These are phyloP conservation scores for Botrytis medusae DNA, from an alignment of 2,329 filamentous ascomycete genomes.

Conservation along the genomic window DNA sequence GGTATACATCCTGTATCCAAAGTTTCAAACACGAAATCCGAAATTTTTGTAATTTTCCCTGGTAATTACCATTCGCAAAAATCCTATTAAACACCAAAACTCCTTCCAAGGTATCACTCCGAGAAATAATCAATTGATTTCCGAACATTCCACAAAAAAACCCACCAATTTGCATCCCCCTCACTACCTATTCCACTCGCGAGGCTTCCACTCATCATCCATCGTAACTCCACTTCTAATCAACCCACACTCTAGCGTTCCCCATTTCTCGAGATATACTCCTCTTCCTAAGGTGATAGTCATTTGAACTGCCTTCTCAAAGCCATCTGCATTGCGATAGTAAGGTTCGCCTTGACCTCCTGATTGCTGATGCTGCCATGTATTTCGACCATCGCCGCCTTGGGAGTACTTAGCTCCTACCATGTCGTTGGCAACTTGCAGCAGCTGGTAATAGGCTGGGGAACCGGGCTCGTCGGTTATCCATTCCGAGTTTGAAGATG, in stretches of 20 bases:
- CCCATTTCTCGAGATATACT: slow-evolving; percentile 48
- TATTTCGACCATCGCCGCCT: slow-evolving; percentile 44
- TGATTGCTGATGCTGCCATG: slow-evolving; percentile 53
- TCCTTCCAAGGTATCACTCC: background rate
- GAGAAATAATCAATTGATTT: background rate
- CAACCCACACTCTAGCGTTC: slow-evolving; percentile 47
- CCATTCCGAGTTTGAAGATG: slow-evolving; percentile 20
- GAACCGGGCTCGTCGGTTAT: slow-evolving; percentile 36
- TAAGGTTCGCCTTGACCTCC: slow-evolving; percentile 55
- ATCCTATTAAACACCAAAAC: background rate
- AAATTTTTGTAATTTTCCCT: background rate
- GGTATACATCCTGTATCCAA: background rate
- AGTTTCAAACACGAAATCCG: background rate
- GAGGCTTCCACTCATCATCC: slow-evolving; percentile 47
- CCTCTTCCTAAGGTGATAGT: slow-evolving; percentile 47
- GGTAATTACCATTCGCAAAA: background rate
- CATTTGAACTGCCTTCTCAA: slow-evolving; percentile 47
- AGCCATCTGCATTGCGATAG: slow-evolving; percentile 49
- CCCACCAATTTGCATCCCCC: background rate
- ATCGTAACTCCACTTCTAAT: slow-evolving; percentile 41
- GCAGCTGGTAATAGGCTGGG: slow-evolving; percentile 34
- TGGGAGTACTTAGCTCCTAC: slow-evolving; percentile 12
- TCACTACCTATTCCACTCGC: background rate
- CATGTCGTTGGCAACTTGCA: slow-evolving; percentile 38
- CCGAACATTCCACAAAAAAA: background rate